A percentile compares a stretch with the other conserved stretches of the same genome.
Conservation (phyloP, 305 asterid genomes). For the Coffea humblotiana region DNA sequence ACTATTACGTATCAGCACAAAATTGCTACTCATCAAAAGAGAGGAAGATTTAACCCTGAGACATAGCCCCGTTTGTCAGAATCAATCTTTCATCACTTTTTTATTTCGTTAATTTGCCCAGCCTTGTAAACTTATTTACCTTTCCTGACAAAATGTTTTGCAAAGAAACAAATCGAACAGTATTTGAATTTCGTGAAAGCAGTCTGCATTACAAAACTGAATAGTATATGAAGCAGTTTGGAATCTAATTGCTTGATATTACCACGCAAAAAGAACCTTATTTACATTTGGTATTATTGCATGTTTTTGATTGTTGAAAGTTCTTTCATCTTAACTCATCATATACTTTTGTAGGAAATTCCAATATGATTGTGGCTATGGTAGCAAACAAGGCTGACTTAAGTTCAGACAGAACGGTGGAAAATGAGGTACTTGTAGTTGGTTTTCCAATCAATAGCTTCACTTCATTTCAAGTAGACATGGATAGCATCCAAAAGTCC, state of each 20-base stretch:
- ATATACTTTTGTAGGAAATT: constrained; percentile 19
- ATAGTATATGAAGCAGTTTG: not conserved
- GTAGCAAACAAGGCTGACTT: constrained; percentile 44
- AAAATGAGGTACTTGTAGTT: constrained; percentile 26
- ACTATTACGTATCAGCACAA: too few species aligned
- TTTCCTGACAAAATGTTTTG: not conserved
- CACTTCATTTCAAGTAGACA: not conserved
- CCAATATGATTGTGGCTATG: constrained; percentile 32
- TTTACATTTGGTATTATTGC: not conserved
- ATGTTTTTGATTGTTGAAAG: not conserved
- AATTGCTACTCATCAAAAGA: too few species aligned
- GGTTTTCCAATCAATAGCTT: not conserved
- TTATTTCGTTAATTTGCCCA: too few species aligned
- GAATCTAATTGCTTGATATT: not conserved
- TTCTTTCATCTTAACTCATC: not conserved
- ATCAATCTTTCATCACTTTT: too few species aligned
- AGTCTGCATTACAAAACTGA: not conserved
- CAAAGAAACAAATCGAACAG: not conserved
- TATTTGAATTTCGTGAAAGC: not conserved
- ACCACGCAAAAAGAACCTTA: not conserved
- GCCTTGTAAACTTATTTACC: too few species aligned
- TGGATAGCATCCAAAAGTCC: not conserved
- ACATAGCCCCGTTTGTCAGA: not conserved
- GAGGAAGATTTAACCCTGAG: not conserved
- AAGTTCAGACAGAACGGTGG: constrained; percentile 25